A percentile compares a stretch with the other conserved stretches of the same genome.
Conservation (phyloP, 129 eudicot species). For the Tanacetum coccineum region DNA sequence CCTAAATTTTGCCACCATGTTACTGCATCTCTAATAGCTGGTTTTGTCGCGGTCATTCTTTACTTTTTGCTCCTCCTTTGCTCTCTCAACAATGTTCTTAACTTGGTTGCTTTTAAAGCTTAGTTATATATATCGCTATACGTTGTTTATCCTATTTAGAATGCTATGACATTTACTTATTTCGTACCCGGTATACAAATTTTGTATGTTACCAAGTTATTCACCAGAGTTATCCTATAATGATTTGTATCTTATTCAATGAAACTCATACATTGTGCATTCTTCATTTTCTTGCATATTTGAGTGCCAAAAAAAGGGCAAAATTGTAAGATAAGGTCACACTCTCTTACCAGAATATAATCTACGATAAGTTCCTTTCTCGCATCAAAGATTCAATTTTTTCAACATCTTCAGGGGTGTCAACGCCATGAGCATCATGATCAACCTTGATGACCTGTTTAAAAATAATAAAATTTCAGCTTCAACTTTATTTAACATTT, state of each 20-base stretch:
- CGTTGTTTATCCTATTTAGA: background rate
- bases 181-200: background rate
- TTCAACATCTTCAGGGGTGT: slow-evolving; percentile 39
- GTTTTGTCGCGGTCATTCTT: slow-evolving; percentile 55
- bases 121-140: slow-evolving; percentile 16
- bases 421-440: slow-evolving; percentile 47
- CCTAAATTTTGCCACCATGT: slow-evolving; percentile 76
- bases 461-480: too few relatives aligned
- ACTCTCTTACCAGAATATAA: background rate
- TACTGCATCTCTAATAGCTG: slow-evolving; percentile 48
- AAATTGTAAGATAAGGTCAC: too few relatives aligned
- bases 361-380: slow-evolving; percentile 29
- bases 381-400: slow-evolving; percentile 35
- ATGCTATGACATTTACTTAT: background rate
- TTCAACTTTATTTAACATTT: too few relatives aligned
- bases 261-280: background rate
- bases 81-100: slow-evolving; percentile 59
- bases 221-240: background rate
- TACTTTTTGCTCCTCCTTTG: slow-evolving; percentile 57
- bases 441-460: slow-evolving; percentile 25
- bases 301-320: too few relatives aligned
- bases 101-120: slow-evolving; percentile 47
- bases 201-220: slow-evolving; percentile 14
- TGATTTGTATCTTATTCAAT: background rate
- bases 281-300: background rate